These are phyloP conservation scores for Populus alba DNA, from an alignment of 345 rosid genomes.

Conservation along the genomic window DNA sequence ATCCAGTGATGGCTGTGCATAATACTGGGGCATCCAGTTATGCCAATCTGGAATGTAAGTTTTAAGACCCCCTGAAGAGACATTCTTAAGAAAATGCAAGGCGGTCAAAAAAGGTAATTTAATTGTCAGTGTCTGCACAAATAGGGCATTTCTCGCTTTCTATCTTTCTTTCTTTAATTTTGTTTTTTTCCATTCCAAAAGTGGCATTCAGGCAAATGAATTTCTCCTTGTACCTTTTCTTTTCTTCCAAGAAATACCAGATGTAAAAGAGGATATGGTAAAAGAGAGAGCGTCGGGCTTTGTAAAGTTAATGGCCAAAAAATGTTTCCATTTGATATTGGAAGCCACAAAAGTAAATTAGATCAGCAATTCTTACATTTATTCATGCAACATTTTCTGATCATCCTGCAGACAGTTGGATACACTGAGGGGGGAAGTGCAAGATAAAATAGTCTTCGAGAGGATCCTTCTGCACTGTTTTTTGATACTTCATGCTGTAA, in stretches of 20 bases:
- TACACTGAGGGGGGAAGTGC: conserved; percentile 98
- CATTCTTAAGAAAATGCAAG: background rate
- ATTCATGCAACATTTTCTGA: conserved; percentile 74
- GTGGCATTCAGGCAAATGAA: background rate
- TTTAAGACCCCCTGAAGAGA: background rate
- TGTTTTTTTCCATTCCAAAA: background rate
- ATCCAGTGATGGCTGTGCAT: background rate
- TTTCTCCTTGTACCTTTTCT: background rate
- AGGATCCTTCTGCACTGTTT: conserved; percentile 63
- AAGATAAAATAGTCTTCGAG: conserved; percentile 82
- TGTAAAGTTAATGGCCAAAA: background rate
- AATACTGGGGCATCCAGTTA: background rate
- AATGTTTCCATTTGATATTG: background rate
- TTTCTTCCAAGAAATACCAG: background rate
- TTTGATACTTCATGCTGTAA: conserved; percentile 66
- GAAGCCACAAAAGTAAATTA: background rate
- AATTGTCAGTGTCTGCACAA: conserved; percentile 1
- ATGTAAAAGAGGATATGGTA: background rate
- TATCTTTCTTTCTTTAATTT: no score
- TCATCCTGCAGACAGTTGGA: conserved; percentile 92
- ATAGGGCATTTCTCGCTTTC: background rate
- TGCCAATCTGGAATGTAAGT: background rate
- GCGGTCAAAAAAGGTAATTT: conserved; percentile 2
- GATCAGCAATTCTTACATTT: conserved; percentile 54
- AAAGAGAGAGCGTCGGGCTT: background rate